Conservation (phyloP, 2,329 filamentous ascomycete genomes). For the Leptographium procerum region DNA sequence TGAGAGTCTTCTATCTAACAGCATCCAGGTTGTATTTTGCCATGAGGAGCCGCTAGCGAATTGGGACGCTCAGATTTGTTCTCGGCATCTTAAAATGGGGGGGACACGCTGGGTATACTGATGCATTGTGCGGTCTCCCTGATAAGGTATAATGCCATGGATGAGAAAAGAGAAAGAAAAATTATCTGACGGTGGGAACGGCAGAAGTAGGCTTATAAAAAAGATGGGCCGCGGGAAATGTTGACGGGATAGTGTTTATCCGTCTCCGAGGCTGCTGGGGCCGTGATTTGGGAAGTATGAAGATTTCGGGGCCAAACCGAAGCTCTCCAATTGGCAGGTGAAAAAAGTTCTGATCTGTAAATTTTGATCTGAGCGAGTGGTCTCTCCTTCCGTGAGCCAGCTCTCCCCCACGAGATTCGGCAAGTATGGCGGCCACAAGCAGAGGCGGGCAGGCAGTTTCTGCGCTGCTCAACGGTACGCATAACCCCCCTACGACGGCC, state of each 20-base stretch:
- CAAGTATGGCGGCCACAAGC: conserved; percentile 43
- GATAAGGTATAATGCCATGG: conserved; percentile 86
- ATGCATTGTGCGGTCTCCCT: conserved; percentile 17
- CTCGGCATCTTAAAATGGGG: conserved; percentile 90
- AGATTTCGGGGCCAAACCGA: not conserved
- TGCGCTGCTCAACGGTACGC: conserved; percentile 36
- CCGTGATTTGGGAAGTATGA: not conserved
- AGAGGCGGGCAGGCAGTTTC: conserved; percentile 41
- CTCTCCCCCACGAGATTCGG: not conserved
- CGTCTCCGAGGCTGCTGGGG: not conserved
- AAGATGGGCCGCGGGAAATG: too few species aligned
- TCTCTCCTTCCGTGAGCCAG: not conserved
- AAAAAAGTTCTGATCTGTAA: not conserved
- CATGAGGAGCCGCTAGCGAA: conserved; percentile 90
- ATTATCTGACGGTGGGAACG: not conserved
- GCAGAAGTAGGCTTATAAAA: not conserved
- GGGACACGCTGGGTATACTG: conserved; percentile 55
- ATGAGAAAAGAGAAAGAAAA: conserved; percentile 25
- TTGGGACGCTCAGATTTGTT: conserved; percentile 68
- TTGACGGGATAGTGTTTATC: conserved; percentile 3
- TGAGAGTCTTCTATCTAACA: conserved; percentile 17
- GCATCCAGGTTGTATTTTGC: conserved; percentile 12
- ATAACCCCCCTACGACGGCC: not conserved
- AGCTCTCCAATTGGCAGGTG: not conserved
- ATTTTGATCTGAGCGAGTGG: not conserved